Base-by-base conservation (phyloP, 441 rosid genomes). In the Croton setiger region DNA sequence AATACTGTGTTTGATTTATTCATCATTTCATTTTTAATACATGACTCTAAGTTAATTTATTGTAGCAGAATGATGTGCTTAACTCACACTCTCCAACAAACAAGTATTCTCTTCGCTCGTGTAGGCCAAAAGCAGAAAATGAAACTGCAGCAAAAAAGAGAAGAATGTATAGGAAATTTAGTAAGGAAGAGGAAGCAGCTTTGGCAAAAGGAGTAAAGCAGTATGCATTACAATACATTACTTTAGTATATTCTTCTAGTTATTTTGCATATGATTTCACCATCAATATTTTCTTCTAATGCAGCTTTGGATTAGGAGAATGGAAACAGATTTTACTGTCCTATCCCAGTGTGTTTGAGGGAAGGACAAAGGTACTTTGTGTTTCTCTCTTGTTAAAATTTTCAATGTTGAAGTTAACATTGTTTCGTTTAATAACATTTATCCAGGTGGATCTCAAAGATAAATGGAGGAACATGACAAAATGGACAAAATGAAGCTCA, bases 161-260 rank as follows among this genome's bases (percentile, higher is more conserved):
- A 36, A 65, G 8, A 53, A 83, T 62, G 47, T 59, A 21, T 41
- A 45, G 17, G 49, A 45, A 11, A 14, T 87, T 87, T 87, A 78
- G 70, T 39, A 3, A 63, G 20, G 76, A 78, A 70, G 88, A 84
- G 71, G 91, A 84, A 77, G 76, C 83, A 9, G 81, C 85, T 7
- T 64, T 83, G 75, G 61, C 73, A 43, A 75, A 68, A 7, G 88
- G 75, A 0, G 83, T 79, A 14, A 17, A 55, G n/a, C 43, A 70
- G 84, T 84, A 78, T 31, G 79, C 64, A 6, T 45, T 27, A 15
- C 39, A 27, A 4, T 49, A 49, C 18, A 49, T 39, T 15, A 49
- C 8, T 45, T 49, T 17, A 14, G n/a, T 49, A 5, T 4, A 49
- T 6, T 15, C 53, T 17, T 48, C 54, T 47, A 2, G 5, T n/a